These are phyloP conservation scores for Boletus patriciae DNA, from an alignment of 768 basidiomycete species.

Conservation along the genomic window DNA sequence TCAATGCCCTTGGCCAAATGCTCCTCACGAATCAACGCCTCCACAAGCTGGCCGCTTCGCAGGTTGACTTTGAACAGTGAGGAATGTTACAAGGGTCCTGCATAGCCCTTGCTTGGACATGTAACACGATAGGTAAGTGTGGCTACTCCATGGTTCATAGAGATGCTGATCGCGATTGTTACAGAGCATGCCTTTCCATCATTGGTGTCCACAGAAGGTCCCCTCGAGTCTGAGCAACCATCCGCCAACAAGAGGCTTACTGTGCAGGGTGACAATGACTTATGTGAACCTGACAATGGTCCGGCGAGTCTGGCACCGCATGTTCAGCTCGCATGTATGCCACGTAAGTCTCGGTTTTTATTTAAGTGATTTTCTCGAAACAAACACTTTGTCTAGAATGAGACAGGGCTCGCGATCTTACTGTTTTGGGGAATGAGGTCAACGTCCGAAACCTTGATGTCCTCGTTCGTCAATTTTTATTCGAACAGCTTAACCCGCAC, in stretches of 20 bases:
- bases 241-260: neutral
- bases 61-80: neutral
- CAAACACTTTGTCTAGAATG: neutral
- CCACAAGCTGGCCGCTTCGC: neutral
- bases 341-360: neutral
- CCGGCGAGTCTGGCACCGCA: neutral
- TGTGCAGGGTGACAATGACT: neutral
- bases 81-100: neutral
- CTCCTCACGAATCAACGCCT: neutral
- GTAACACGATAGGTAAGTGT: neutral
- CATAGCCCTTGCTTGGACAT: neutral
- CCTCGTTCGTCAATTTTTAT: neutral
- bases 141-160: too few species aligned
- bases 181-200: neutral
- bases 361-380: neutral
- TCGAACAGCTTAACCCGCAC: neutral
- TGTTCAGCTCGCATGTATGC: neutral
- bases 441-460: neutral
- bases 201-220: too few species aligned
- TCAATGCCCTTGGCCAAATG: neutral
- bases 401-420: neutral
- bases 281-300: neutral
- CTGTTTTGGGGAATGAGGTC: neutral
- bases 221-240: too few species aligned
- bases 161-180: neutral